Conservation (phyloP, 208 protist species). For the Wallacemonas sp. region DNA sequence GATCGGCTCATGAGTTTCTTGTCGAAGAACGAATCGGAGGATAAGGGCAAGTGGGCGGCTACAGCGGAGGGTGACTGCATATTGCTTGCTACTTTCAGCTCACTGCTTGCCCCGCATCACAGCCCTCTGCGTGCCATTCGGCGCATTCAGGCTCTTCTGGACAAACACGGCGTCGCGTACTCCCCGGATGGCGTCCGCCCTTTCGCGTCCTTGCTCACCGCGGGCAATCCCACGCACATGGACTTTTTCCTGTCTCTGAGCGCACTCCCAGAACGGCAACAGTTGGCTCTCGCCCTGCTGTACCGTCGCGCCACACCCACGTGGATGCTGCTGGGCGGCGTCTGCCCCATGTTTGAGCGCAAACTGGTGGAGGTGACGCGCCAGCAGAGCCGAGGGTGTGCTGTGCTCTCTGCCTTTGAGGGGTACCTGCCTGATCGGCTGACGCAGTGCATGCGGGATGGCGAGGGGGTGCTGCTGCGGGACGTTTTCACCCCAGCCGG, state of each 20-base stretch:
- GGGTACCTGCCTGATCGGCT: conserved; percentile 37
- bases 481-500: conserved; percentile 39
- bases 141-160: conserved; percentile 21
- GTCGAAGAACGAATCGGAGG: conserved; percentile 16
- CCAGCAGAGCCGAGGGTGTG: conserved; percentile 49
- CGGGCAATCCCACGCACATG: conserved; percentile 37
- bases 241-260: conserved; percentile 39
- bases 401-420: conserved; percentile 51
- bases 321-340: conserved; percentile 70
- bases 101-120: conserved; percentile 45
- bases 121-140: conserved; percentile 22
- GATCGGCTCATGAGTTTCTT: conserved; percentile 70
- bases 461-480: conserved; percentile 70
- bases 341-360: conserved; percentile 41
- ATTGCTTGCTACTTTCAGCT: conserved; percentile 61
- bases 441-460: conserved; percentile 44
- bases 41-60: conserved; percentile 23
- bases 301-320: conserved; percentile 37
- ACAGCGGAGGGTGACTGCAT: conserved; percentile 60
- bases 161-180: conserved; percentile 23
- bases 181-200: conserved; percentile 14
- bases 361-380: conserved; percentile 44
- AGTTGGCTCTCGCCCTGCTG: conserved; percentile 22
- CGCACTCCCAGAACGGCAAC: conserved; percentile 35
- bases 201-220: conserved; percentile 47